Base-by-base conservation (phyloP, 768 basidiomycete species). In the Chalciporus chontae region DNA sequence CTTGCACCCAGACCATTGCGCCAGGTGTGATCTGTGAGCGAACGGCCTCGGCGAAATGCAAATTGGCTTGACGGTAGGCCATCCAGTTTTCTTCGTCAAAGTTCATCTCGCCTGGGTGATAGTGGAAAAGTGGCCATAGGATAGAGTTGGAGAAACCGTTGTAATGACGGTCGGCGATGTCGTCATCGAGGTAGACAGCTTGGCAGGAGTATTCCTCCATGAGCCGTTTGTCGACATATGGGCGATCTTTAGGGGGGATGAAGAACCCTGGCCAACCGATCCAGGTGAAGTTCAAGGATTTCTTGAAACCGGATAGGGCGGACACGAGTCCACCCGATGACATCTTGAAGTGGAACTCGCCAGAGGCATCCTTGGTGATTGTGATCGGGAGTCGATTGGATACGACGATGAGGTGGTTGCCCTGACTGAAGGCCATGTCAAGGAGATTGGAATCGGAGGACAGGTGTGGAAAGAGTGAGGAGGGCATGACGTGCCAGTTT, bases 131-230 rank as follows among this genome's bases (percentile, higher is more conserved):
- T 3, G 96, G 96, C 96, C 96, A 99, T 44, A 99, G 83, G 71
- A 99, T 98, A 47, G 94, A 96, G 74, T 99, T 99, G 60, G 94
- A 95, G 79, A 99, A 98, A 48, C 96, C 92, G 66, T 94, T 94
- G 73, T 92, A 99, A 71, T 98, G 94, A 45, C 87, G 81, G 69
- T 99, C 96, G n/a, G 96, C 95, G 56, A 99, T 82, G 62, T 98
- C 95, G 66, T 97, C 95, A 53, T 94, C 89, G 59, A 99, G 85
- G 72, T 96, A 96, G 62, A 99, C 96, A 18, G 96, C 95, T 67
- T 94, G 92, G 68, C 95, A 99, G 26, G 89, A 89, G 70, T 93
- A 95, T 68, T 98, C 95, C 48, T 93, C 89, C 82, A 83, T 84
- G 50, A 99, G 83, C 7, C 93, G 85, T 67, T 85, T 83, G 78